Percentiles rank a stretch among this genome's conserved stretches.
phyloP scores from a whole-genome alignment of 352 stramenopile genomes.

The Pythium dissotocum region DNA sequence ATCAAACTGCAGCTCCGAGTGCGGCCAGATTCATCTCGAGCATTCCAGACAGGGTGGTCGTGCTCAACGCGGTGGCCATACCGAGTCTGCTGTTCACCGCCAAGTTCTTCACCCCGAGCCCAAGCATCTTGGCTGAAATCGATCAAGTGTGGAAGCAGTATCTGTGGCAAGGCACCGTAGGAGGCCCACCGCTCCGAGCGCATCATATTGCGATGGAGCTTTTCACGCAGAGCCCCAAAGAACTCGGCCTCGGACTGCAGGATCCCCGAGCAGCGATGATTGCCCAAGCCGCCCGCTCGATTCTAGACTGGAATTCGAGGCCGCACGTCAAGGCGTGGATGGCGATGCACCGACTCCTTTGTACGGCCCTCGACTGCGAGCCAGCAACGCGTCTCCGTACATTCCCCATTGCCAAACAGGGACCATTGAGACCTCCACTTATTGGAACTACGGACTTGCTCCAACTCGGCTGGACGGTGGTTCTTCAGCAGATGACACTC shows the following conservation, averaged over 20 bases:
- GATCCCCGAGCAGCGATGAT: background rate
- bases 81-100: too few relatives aligned
- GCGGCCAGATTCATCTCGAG: too few relatives aligned
- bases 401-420: background rate
- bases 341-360: background rate
- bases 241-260: background rate
- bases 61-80: too few relatives aligned
- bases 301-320: background rate
- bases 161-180: background rate
- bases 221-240: background rate
- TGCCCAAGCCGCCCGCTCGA: background rate
- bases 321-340: background rate
- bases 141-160: background rate
- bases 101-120: too few relatives aligned
- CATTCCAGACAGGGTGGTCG: too few relatives aligned
- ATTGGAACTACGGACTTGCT: background rate
- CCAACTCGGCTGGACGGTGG: background rate
- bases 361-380: background rate
- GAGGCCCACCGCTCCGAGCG: background rate
- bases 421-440: background rate
- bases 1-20: too few relatives aligned
- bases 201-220: background rate
- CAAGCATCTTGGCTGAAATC: background rate
- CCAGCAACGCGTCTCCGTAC: background rate
- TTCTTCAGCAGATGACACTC: background rate